Evolutionary conservation across 2,329 filamentous ascomycete species (phyloP).

Genomic region (Colletotrichum aenigma): DNA sequence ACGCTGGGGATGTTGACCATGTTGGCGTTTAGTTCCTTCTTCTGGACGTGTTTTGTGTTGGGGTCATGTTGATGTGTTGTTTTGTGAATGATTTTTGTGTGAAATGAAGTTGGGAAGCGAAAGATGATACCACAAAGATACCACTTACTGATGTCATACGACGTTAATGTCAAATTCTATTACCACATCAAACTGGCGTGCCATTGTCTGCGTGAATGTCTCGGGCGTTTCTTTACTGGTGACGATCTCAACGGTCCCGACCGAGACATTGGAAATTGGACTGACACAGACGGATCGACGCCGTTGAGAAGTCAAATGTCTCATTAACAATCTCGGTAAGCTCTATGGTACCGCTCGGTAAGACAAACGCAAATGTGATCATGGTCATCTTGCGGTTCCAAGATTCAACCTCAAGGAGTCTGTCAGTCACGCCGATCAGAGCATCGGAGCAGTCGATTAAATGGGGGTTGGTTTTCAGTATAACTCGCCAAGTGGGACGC

Average conservation of each 20-base stretch:
- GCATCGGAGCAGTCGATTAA: too few species aligned
- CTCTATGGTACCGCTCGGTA: not conserved
- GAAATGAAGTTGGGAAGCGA: not conserved
- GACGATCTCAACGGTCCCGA: not conserved
- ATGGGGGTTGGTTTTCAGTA: too few species aligned
- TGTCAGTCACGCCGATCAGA: too few species aligned
- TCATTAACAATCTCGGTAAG: not conserved
- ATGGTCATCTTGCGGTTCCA: not conserved
- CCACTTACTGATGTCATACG: constrained; percentile 8
- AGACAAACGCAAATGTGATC: not conserved
- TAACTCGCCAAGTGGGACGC: too few species aligned
- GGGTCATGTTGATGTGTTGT: not conserved
- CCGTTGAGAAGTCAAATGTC: not conserved
- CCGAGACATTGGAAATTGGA: not conserved
- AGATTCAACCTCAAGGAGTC: not conserved
- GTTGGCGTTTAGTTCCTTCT: not conserved
- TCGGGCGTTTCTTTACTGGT: not conserved
- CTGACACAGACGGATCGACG: not conserved
- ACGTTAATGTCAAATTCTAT: constrained; percentile 13
- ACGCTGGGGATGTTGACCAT: not conserved
- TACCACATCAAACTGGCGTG: not conserved
- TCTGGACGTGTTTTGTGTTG: not conserved
- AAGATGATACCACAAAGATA: constrained; percentile 4
- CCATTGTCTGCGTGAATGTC: not conserved
- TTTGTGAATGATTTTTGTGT: not conserved